Evolutionary conservation across 768 basidiomycete species (phyloP).

Genomic region (Crepidotus variabilis): DNA sequence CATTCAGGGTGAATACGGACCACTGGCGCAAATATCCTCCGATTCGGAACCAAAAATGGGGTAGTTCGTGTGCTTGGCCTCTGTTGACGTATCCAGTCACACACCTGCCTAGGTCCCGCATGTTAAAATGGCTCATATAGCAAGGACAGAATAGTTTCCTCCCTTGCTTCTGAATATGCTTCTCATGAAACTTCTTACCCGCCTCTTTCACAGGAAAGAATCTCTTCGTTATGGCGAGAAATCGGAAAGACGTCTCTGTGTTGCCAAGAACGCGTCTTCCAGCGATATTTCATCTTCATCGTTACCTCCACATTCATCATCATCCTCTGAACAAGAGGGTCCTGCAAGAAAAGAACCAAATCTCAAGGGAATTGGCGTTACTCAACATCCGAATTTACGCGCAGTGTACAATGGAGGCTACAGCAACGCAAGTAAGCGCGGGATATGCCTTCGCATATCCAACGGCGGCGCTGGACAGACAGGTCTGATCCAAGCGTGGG

Average conservation of each 20-base stretch:
- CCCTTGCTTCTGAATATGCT: conserved; percentile 5
- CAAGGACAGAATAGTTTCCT: neutral
- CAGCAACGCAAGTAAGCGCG: conserved; percentile 18
- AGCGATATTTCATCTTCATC: too few species aligned
- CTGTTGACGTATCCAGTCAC: neutral
- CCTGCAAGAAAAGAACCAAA: neutral
- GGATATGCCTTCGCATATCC: conserved; percentile 40
- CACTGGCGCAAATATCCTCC: too few species aligned
- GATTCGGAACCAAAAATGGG: neutral
- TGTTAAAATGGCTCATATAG: neutral
- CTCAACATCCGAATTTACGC: conserved; percentile 10
- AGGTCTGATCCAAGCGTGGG: conserved; percentile 45
- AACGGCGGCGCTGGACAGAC: conserved; percentile 51
- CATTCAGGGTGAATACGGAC: too few species aligned
- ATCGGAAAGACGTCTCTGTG: too few species aligned
- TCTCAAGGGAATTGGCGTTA: neutral
- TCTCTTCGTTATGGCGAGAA: neutral
- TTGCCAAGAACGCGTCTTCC: too few species aligned
- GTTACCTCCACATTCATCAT: too few species aligned
- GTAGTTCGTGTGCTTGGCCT: neutral
- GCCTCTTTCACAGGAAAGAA: conserved; percentile 8
- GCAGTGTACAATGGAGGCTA: conserved; percentile 40
- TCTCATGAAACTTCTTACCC: conserved; percentile 2
- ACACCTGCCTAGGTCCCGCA: neutral
- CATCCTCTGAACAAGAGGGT: neutral